phyloP scores from a whole-genome alignment of 2,329 filamentous ascomycete genomes.

The Colletotrichum limetticola region DNA sequence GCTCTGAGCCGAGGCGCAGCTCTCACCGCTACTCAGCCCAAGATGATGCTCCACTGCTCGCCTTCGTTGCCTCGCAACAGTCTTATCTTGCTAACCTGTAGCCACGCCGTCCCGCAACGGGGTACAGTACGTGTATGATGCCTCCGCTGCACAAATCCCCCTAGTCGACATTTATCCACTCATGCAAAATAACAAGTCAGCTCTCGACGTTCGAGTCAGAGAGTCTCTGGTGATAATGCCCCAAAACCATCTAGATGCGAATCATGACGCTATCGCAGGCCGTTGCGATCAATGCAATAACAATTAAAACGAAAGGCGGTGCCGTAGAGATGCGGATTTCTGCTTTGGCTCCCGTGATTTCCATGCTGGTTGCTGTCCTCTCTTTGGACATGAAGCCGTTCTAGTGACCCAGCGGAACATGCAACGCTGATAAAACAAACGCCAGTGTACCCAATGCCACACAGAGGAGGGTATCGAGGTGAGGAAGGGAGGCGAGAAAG shows the following conservation, averaged over 20 bases:
- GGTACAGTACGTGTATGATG: conserved; percentile 21
- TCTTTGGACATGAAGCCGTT: conserved; percentile 16
- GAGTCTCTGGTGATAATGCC: conserved; percentile 16
- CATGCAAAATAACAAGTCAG: conserved; percentile 17
- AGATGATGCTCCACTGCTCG: conserved; percentile 23
- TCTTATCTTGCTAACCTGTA: conserved; percentile 33
- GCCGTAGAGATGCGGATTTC: conserved; percentile 7
- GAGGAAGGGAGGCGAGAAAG: conserved; percentile 11
- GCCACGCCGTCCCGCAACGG: conserved; percentile 28
- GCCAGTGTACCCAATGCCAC: conserved; percentile 32
- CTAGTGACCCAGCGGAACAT: conserved; percentile 30
- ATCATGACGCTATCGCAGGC: conserved; percentile 28
- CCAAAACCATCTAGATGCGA: conserved; percentile 31
- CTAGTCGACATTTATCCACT: not conserved
- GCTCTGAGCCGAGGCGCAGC: conserved; percentile 15
- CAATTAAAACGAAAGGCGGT: conserved; percentile 31
- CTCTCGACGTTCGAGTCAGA: not conserved
- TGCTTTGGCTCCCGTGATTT: conserved; percentile 1
- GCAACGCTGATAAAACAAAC: conserved; percentile 33
- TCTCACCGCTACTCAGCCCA: conserved; percentile 30
- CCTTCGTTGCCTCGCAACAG: conserved; percentile 33
- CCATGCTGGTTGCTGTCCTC: conserved; percentile 24
- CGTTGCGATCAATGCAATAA: conserved; percentile 30
- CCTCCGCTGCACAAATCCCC: conserved; percentile 31
- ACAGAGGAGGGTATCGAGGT: conserved; percentile 19